Evolutionary conservation across 768 basidiomycete genomes (phyloP), one percentile per base, ranked within the genome.

Genomic region (Pulveroboletus ravenelii): DNA sequence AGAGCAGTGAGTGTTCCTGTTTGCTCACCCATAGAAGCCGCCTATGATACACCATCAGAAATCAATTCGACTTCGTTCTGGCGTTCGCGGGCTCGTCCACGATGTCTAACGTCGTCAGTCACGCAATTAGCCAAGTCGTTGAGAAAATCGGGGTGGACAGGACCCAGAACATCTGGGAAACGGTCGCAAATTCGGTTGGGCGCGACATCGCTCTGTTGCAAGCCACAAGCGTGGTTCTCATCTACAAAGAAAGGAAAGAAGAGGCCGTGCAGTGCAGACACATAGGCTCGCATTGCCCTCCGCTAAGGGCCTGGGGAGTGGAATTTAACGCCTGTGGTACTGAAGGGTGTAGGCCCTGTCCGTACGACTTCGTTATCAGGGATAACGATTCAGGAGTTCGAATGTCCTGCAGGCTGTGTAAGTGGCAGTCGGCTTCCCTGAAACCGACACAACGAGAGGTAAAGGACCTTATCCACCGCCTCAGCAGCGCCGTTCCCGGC

Each of bases 101-200:
- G 2, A 2, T 43, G 9, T 17, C 34, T 0, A 17, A 4, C 18
- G 10, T 43, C 1, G 2, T 50, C 6, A 42, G 17, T 3, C 7
- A 15, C 7, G 5, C 14, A 0, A 2, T 50, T 3, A 23, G 13
- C 20, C 29, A 31, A 2, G 13, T n/a, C 1, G 38, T 45, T 7
- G 30, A 45, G 5, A 7, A 7, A 8, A 1, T 50, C 0, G 43
- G 36, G 1, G 6, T 45, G 1, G 25, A 45, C 43, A 50, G 45
- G 10, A 10, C 15, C 0, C 42, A 5, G 1, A 14, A 20, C 6
- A 1, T 50, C 4, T 50, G 51, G 51, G 20, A 42, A 0, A 27
- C 41, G 1, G 0, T 52, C 1, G 23, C 27, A 0, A 15, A 6
- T 2, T 27, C n/a, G 1, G 35, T 13, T 0, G 9, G 14, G 0